Percentiles rank a stretch among this genome's conserved stretches.
Conservation (phyloP, 306 rosid genomes). For the Cotoneaster glaucophyllus region DNA sequence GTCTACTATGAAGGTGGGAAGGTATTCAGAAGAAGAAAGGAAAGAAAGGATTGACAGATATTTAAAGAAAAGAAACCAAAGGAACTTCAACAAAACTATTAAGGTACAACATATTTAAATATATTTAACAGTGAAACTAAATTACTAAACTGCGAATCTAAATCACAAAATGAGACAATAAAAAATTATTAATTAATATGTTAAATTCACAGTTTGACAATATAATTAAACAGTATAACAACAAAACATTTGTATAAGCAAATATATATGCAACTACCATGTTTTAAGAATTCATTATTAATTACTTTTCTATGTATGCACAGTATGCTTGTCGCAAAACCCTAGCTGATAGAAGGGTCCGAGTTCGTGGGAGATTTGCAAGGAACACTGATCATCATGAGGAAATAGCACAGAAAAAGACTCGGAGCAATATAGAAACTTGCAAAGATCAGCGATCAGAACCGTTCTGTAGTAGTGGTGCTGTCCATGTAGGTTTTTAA, state of each 20-base stretch:
- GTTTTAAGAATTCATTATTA: background rate
- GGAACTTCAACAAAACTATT: constrained; percentile 79
- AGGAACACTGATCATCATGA: constrained; percentile 47
- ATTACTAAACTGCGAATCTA: background rate
- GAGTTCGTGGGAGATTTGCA: constrained; percentile 97
- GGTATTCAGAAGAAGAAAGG: constrained; percentile 89
- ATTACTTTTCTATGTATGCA: background rate
- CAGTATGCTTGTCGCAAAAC: constrained; percentile 98
- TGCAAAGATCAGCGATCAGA: constrained; percentile 23
- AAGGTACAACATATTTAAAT: constrained; percentile 9
- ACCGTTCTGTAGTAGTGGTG: constrained; percentile 20
- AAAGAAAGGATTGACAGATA: constrained; percentile 79
- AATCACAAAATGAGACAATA: background rate
- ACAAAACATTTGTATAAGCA: too few relatives aligned
- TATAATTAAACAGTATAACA: background rate
- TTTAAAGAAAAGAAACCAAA: constrained; percentile 90
- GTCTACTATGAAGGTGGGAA: constrained; percentile 59
- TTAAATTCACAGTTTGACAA: background rate
- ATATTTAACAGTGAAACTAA: background rate
- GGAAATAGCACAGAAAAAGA: constrained; percentile 31
- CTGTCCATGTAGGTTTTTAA: constrained; percentile 41
- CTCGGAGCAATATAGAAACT: constrained; percentile 8
- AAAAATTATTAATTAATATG: background rate
- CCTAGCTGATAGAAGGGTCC: constrained; percentile 80
- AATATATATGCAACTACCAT: background rate